These are phyloP conservation scores for Lentinus brumalis DNA, from an alignment of 768 basidiomycete genomes.

Conservation along the genomic window DNA sequence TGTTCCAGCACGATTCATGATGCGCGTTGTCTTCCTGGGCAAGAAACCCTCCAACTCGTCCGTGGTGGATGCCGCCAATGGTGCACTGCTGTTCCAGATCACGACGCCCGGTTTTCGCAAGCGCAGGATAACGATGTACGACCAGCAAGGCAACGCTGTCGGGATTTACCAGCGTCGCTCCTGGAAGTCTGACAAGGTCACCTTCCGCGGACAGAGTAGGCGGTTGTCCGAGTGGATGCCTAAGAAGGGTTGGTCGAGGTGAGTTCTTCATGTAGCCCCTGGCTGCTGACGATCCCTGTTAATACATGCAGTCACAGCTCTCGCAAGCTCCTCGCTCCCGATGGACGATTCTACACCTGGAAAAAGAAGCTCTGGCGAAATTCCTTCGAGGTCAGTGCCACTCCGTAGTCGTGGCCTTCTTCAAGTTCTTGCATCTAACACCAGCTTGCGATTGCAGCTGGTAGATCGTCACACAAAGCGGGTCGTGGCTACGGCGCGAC, in stretches of 20 bases:
- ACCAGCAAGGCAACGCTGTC: neutral
- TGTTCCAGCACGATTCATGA: neutral
- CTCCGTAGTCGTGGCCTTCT: too few relatives aligned
- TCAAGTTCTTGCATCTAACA: too few relatives aligned
- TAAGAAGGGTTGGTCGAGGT: neutral
- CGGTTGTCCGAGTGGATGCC: neutral
- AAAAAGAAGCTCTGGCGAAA: too few relatives aligned
- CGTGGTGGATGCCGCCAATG: too few relatives aligned
- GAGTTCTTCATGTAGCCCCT: neutral
- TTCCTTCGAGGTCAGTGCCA: too few relatives aligned
- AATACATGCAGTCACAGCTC: neutral
- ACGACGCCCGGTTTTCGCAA: too few relatives aligned
- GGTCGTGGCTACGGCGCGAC: neutral
- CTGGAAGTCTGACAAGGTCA: neutral
- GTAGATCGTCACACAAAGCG: neutral
- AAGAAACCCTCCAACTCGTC: too few relatives aligned
- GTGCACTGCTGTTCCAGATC: too few relatives aligned
- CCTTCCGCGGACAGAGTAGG: neutral
- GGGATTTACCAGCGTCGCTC: neutral
- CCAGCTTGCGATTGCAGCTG: too few relatives aligned
- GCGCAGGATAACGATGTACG: too few relatives aligned
- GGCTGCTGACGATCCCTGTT: neutral
- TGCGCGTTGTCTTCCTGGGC: neutral
- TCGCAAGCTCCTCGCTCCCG: neutral
- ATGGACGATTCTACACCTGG: too few relatives aligned